These are phyloP conservation scores for Cutaneotrichosporon dermatis DNA, from an alignment of 1,284 basidiomycete genomes.

Conservation along the genomic window DNA sequence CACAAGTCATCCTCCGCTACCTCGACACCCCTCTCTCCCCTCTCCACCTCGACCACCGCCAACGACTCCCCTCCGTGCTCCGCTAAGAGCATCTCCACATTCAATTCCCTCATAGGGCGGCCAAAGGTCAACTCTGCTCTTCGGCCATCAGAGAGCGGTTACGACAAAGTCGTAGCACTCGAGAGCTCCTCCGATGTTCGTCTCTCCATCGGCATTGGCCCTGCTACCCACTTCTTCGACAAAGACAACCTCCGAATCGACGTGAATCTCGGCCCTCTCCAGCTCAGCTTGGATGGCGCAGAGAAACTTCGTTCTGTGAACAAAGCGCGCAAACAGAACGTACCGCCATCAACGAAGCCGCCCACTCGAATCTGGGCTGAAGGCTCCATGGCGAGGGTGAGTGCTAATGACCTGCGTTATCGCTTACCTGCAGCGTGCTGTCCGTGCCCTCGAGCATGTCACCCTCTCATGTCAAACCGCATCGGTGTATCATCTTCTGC, in stretches of 20 bases:
- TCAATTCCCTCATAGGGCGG: neutral
- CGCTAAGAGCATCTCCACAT: too few species aligned
- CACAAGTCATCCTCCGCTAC: neutral
- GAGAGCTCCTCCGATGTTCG: slow-evolving; percentile 21
- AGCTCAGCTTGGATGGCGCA: slow-evolving; percentile 24
- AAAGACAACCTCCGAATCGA: slow-evolving; percentile 35
- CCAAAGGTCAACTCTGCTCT: neutral
- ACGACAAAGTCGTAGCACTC: slow-evolving; percentile 24
- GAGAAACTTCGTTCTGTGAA: slow-evolving; percentile 25
- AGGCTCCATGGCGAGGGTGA: slow-evolving; percentile 18
- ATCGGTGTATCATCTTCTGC: slow-evolving; percentile 17
- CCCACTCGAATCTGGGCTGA: slow-evolving; percentile 7
- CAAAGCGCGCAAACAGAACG: slow-evolving; percentile 8
- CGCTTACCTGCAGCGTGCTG: slow-evolving; percentile 21
- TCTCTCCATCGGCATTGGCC: slow-evolving; percentile 35
- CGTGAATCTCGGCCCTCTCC: slow-evolving; percentile 26
- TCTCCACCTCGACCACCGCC: too few species aligned
- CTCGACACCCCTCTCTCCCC: too few species aligned
- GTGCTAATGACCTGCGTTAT: neutral
- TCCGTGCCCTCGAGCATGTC: slow-evolving; percentile 35
- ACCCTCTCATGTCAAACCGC: slow-evolving; percentile 25
- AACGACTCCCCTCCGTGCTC: too few species aligned
- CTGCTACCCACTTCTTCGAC: slow-evolving; percentile 31
- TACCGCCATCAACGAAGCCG: too few species aligned
- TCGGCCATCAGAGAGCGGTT: slow-evolving; percentile 7